Base-by-base conservation (phyloP, 2,329 filamentous ascomycete genomes). In the Sporothrix globosa region DNA sequence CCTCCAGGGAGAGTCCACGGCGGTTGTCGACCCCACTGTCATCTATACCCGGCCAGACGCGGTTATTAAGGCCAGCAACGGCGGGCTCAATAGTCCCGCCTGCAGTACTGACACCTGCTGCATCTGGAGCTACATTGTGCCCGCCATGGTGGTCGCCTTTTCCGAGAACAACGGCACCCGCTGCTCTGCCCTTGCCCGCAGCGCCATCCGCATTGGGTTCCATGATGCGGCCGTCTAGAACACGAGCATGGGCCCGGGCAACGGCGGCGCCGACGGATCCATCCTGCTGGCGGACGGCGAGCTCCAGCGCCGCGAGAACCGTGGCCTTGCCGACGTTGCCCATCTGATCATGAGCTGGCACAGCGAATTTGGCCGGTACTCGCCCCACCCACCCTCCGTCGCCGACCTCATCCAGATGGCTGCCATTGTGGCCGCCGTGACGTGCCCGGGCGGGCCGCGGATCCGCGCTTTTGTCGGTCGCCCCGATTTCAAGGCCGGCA, bases 391-490 rank as follows among this genome's bases (percentile, higher is more conserved):
- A 4, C 58, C 86, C n/a, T 78, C 80, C 13, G 83, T 84, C 73
- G 86, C 86, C 21, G 86, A 88, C 76, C 77, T 88, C 24, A 83
- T 86, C 53, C 84, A 86, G 75, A 82, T 86, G 66, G 83, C 81
- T 2, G 81, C 79, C 77, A 79, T 78, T 63, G 78, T 83, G 53
- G 85, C 82, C 4, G 83, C 83, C 4, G 81, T 84, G 2, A 79
- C 81, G 2, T 88, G 86, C 69, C 85, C 85, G 0, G 81, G 82
- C 17, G 85, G 86, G 0, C 85, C 85, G 3, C 80, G 81, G 13
- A 82, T 87, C 50, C 76, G 80, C 19, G 81, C 82, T n/a, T 83
- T 83, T 71, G 81, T 84, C 9, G 85, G 85, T 41, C 81, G 85
- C 67, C 78, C 76, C 27, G 85, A 87, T 73, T 78, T 80, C 60